phyloP scores from a whole-genome alignment of 768 basidiomycete species.

The Leucocoprinus leucothites region DNA sequence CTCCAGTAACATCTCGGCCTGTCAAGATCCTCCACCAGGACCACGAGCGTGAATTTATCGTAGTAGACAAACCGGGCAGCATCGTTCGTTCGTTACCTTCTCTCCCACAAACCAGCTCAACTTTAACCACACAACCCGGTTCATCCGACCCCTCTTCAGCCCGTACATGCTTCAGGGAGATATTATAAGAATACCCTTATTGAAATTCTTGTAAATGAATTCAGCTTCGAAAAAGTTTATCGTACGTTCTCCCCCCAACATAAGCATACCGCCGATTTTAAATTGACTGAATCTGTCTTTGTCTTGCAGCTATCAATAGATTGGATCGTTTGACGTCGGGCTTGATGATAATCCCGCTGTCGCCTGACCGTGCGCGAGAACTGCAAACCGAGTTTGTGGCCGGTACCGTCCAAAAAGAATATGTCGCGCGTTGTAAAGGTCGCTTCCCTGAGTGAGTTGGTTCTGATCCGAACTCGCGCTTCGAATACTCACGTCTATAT shows the following conservation, averaged over 20 bases:
- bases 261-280: neutral
- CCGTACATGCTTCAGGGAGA: slow-evolving; percentile 89
- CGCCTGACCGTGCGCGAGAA: slow-evolving; percentile 59
- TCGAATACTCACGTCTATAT: neutral
- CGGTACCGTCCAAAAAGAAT: slow-evolving; percentile 86
- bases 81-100: slow-evolving; percentile 66
- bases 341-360: slow-evolving; percentile 88
- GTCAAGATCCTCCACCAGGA: slow-evolving; percentile 80
- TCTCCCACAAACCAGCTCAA: neutral
- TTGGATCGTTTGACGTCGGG: slow-evolving; percentile 94
- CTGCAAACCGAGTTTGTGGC: slow-evolving; percentile 81
- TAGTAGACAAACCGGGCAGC: slow-evolving; percentile 95
- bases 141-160: slow-evolving; percentile 41
- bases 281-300: slow-evolving; percentile 1
- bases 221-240: slow-evolving; percentile 77
- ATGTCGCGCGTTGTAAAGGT: slow-evolving; percentile 84
- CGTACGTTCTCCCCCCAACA: slow-evolving; percentile 48
- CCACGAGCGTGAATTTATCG: slow-evolving; percentile 75
- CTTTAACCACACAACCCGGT: slow-evolving; percentile 9
- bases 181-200: slow-evolving; percentile 88
- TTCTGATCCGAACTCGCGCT: neutral
- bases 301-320: slow-evolving; percentile 80
- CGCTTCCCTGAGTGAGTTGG: slow-evolving; percentile 76
- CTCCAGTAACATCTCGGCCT: slow-evolving; percentile 83
- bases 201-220: slow-evolving; percentile 81